Base-by-base conservation (phyloP, 805 yeast species). In the Suhomyces kilbournensis region DNA sequence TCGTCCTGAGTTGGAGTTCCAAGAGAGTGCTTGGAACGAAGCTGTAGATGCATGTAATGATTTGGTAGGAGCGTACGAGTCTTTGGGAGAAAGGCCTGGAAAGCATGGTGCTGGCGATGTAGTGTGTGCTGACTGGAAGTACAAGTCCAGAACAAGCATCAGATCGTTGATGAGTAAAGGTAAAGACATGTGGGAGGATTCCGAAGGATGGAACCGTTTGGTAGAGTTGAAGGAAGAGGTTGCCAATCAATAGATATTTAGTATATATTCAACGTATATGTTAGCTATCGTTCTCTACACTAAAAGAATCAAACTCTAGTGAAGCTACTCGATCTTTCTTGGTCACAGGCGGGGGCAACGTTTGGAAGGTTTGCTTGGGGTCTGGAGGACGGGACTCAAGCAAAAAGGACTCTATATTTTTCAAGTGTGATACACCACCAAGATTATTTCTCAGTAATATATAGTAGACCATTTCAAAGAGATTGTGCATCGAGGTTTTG, bases 61-160 rank as follows among this genome's bases (percentile, higher is more conserved):
- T 55, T 75, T 93, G 51, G 84, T 88, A 2, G 88, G 94, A 40
- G 93, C 97, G 1, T 93, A 91, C 66, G 91, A 86, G 63, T 85
- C 88, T 3, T 77, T 89, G 30, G 98, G 98, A n/a, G 94, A 87
- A 53, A 68, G 82, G 59, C 87, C 88, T 9, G 96, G 96, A 7
- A 85, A 82, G 60, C 80, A 85, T 62, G 87, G 86, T 22, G 91
- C 90, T 2, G 96, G 86, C 19, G 90, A 88, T 65, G 58, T 86
- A n/a, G 96, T 92, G 8, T 91, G 97, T 67, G 83, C 85, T 63
- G 96, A 91, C 64, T 92, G 97, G 97, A 87, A 83, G 63, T 88
- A 86, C 70, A 90, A 90, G 66, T 85, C 96, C 1, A 79, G 85
- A 56, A 78, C 88, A 14, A 75, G 88, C 1, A 78, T 91, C 19